A percentile compares a stretch with the other conserved stretches of the same genome.
These are phyloP conservation scores for Dysphania ambrosioides DNA, from an alignment of 148 eudicot genomes.

Conservation along the genomic window DNA sequence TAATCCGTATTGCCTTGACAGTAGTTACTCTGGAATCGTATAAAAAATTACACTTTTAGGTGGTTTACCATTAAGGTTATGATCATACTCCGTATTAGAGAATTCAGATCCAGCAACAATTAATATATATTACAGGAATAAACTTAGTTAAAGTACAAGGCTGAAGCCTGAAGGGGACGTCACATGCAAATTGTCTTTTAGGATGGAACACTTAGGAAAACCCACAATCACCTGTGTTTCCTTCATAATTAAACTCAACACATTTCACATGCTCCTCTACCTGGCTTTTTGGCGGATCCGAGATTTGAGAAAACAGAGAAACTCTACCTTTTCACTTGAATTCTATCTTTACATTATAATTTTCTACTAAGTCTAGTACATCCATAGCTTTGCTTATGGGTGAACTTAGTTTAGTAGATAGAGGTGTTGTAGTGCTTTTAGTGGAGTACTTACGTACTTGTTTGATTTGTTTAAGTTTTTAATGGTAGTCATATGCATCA, in stretches of 20 bases:
- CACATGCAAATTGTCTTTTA: constrained; percentile 31
- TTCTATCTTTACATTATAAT: too few species aligned
- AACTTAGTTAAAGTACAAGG: background rate
- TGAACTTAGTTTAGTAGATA: too few species aligned
- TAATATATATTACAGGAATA: background rate
- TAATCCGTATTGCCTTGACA: too few species aligned
- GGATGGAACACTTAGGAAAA: constrained; percentile 8
- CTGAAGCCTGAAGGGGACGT: background rate
- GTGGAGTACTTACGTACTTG: background rate
- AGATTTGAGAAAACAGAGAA: constrained; percentile 1
- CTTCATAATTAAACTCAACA: constrained; percentile 23
- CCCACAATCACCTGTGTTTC: constrained; percentile 13
- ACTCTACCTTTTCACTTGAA: background rate
- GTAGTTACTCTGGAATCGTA: too few species aligned
- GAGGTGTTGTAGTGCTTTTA: background rate
- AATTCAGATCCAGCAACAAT: background rate
- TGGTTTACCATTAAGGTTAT: too few species aligned
- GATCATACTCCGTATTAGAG: too few species aligned
- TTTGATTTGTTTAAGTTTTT: too few species aligned
- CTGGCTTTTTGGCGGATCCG: constrained; percentile 26
- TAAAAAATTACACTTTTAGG: too few species aligned
- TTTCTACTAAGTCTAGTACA: too few species aligned
- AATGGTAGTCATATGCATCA: background rate
- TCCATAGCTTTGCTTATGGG: too few species aligned
- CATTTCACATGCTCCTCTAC: constrained; percentile 19